These are phyloP conservation scores for Phanerochaete sordida DNA, from an alignment of 768 basidiomycete genomes.

Conservation along the genomic window DNA sequence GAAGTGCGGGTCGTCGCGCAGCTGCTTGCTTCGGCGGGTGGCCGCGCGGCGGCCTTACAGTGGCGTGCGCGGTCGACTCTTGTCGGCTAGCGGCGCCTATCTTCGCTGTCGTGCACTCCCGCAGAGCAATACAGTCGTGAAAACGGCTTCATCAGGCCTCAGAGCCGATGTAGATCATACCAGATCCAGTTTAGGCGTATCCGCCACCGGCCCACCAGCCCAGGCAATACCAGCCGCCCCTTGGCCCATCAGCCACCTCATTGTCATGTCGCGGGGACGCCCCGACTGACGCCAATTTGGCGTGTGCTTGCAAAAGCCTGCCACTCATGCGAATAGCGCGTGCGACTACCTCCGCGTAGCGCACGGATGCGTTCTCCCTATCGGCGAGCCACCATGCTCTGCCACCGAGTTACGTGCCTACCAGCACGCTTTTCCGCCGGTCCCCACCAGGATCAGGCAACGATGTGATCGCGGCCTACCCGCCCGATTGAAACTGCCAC, in stretches of 20 bases:
- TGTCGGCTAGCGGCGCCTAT: not conserved
- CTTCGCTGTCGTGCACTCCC: not conserved
- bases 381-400: too few relatives aligned
- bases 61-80: constrained; percentile 4
- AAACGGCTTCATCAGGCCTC: not conserved
- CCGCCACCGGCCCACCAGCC: too few relatives aligned
- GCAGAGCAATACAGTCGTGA: not conserved
- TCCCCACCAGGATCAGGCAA: not conserved
- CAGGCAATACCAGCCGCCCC: too few relatives aligned
- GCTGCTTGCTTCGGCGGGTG: not conserved
- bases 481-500: not conserved
- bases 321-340: not conserved
- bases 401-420: not conserved
- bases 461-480: not conserved
- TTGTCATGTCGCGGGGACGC: not conserved
- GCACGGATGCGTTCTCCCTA: not conserved
- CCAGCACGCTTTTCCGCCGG: not conserved
- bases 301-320: not conserved
- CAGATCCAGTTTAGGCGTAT: too few relatives aligned
- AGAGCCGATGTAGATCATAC: too few relatives aligned
- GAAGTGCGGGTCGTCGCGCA: not conserved
- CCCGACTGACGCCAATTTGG: not conserved
- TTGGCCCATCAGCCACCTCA: too few relatives aligned
- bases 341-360: not conserved
- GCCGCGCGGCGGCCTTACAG: not conserved